Evolutionary conservation across 176 grass and related monocot genomes (phyloP), one percentile per base, ranked within the genome.

Genomic region (Urochloa ruziziensis): DNA sequence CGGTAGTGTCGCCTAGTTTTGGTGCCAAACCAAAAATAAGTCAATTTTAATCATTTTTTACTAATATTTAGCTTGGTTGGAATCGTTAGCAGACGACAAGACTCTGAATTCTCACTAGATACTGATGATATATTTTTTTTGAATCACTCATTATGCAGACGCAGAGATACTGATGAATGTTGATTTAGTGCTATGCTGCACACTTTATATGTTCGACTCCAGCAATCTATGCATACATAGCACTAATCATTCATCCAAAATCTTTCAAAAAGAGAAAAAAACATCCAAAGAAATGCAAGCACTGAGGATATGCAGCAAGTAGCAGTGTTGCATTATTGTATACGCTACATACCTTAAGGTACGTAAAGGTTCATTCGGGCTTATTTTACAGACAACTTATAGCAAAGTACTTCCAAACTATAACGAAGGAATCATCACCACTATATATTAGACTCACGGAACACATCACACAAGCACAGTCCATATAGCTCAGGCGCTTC

Each of bases 331-430:
- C 25, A 72, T 35, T 14, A 42, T 33, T 85, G 59, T 53, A 49
- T 74, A 66, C 13, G 33, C 48, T 53, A 62, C 46, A 74, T 23
- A 2, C 69, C 34, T 47, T 58, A 24, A 67, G 33, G 17, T 53
- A 27, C 33, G 19, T 10, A 73, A 8, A 42, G 47, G 53, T 59
- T 27, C 23, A 24, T 82, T 77, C 42, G 70, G 39, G 40, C 25
- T 77, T 77, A 70, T 44, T 77, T 82, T 83, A 77, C 71, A 88
- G 42, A 70, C 40, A 51, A 40, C 59, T 28, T 32, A 21, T 68
- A 68, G 15, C 30, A 77, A 46, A 46, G 52, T 24, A 62, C 61
- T 49, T 62, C 11, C 13, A 65, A 62, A 48, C 39, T 53, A 62
- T n/a, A 58, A 69, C 8, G 29, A 67, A 28, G 71, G 66, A 3